phyloP scores from a whole-genome alignment of 345 rosid species.

The Boechera retrofracta region DNA sequence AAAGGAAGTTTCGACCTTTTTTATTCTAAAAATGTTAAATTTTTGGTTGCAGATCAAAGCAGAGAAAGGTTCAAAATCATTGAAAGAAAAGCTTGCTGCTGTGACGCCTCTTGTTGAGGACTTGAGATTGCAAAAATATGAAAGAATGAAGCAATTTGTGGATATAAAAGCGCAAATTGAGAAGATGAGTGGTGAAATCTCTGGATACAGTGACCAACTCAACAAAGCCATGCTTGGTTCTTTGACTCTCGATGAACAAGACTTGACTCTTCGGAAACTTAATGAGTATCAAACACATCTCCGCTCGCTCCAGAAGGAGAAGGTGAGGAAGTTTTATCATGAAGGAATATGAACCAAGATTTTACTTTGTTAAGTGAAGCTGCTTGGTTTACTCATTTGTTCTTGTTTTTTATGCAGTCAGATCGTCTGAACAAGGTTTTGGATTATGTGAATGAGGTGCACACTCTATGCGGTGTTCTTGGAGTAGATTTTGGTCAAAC shows the following conservation, averaged over 20 bases:
- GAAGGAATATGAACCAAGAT: not conserved
- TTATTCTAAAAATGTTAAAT: not conserved
- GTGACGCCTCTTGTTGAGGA: conserved; percentile 81
- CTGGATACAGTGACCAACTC: conserved; percentile 57
- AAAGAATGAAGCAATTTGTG: conserved; percentile 74
- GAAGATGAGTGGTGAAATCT: conserved; percentile 80
- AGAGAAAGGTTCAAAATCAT: conserved; percentile 60
- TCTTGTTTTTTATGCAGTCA: conserved; percentile 59
- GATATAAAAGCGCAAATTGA: conserved; percentile 79
- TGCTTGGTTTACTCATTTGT: conserved; percentile 35
- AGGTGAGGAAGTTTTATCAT: conserved; percentile 50
- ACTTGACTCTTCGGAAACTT: conserved; percentile 80
- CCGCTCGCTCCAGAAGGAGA: conserved; percentile 80
- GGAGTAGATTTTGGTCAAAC: conserved; percentile 82
- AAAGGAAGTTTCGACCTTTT: not conserved
- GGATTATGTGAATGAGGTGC: conserved; percentile 82
- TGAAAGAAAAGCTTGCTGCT: conserved; percentile 79
- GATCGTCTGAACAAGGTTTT: conserved; percentile 85
- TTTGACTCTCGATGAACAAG: conserved; percentile 77
- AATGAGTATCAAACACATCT: conserved; percentile 79
- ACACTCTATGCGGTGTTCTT: conserved; percentile 81
- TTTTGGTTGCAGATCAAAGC: conserved; percentile 53
- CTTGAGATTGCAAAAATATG: conserved; percentile 70
- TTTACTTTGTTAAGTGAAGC: not conserved
- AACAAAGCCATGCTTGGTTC: conserved; percentile 44